Conservation (phyloP, 148 eudicot species). For the Cornus suecica region DNA sequence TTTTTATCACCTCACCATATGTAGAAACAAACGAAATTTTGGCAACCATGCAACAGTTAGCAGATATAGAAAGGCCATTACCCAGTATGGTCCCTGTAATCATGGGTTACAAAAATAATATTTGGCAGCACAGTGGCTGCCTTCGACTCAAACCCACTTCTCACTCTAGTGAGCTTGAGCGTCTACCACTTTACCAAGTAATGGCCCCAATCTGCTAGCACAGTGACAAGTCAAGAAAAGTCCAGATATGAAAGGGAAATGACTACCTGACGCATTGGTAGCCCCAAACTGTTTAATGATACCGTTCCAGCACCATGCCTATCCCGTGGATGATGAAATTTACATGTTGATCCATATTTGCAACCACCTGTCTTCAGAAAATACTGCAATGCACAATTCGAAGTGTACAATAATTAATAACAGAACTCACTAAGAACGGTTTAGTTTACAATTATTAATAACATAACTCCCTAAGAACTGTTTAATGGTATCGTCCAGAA, state of each 20-base stretch:
- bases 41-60: not conserved
- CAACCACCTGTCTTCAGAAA: constrained; percentile 71
- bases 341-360: constrained; percentile 75
- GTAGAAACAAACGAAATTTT: not conserved
- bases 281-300: constrained; percentile 45
- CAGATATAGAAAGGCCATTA: too few species aligned
- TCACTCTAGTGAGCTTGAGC: too few species aligned
- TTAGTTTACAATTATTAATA: not conserved
- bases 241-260: not conserved
- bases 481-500: not conserved
- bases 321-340: constrained; percentile 69
- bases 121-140: too few species aligned
- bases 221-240: not conserved
- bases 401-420: not conserved
- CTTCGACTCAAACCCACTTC: too few species aligned
- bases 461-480: not conserved
- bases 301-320: constrained; percentile 44
- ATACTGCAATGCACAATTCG: constrained; percentile 42
- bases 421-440: not conserved
- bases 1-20: not conserved
- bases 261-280: constrained; percentile 43
- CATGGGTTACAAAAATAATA: not conserved
- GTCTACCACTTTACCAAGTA: too few species aligned
- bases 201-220: not conserved
- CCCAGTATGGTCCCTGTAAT: too few species aligned